These are phyloP conservation scores for Inga oerstediana DNA, from an alignment of 306 rosid species.

Conservation along the genomic window DNA sequence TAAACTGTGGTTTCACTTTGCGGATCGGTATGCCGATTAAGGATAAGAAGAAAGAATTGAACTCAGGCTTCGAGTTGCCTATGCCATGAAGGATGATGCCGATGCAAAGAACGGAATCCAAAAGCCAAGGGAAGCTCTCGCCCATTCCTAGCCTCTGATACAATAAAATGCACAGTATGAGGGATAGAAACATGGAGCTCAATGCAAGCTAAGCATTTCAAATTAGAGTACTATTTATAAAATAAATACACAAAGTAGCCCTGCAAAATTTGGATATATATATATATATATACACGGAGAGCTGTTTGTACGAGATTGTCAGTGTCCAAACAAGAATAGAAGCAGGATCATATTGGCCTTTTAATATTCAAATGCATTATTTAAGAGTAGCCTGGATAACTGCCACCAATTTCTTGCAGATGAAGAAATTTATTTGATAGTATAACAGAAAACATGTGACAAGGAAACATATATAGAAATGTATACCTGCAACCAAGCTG, in stretches of 20 bases:
- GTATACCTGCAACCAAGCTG: slow-evolving; percentile 93
- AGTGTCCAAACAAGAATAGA: background rate
- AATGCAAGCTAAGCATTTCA: background rate
- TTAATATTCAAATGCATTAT: background rate
- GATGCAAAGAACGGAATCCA: slow-evolving; percentile 79
- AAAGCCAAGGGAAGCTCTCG: slow-evolving; percentile 72
- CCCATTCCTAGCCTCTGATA: slow-evolving; percentile 83
- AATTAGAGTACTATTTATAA: background rate
- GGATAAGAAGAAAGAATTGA: slow-evolving; percentile 62
- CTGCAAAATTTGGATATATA: too few species aligned
- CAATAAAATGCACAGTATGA: slow-evolving; percentile 21
- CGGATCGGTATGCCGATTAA: slow-evolving; percentile 46
- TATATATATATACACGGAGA: too few species aligned
- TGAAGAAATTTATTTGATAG: background rate
- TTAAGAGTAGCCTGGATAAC: background rate
- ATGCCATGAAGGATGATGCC: slow-evolving; percentile 90
- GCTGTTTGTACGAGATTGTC: background rate
- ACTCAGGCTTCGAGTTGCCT: slow-evolving; percentile 71
- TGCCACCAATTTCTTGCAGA: background rate
- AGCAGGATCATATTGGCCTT: background rate
- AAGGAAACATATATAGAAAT: slow-evolving; percentile 26
- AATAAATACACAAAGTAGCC: background rate
- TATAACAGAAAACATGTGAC: background rate
- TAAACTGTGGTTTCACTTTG: slow-evolving; percentile 56
- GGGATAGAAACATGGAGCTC: background rate